Percentiles rank a stretch among this genome's conserved stretches.
Evolutionary conservation across 2,329 filamentous ascomycete species (phyloP).

Genomic region (Hypoxylon sp.): DNA sequence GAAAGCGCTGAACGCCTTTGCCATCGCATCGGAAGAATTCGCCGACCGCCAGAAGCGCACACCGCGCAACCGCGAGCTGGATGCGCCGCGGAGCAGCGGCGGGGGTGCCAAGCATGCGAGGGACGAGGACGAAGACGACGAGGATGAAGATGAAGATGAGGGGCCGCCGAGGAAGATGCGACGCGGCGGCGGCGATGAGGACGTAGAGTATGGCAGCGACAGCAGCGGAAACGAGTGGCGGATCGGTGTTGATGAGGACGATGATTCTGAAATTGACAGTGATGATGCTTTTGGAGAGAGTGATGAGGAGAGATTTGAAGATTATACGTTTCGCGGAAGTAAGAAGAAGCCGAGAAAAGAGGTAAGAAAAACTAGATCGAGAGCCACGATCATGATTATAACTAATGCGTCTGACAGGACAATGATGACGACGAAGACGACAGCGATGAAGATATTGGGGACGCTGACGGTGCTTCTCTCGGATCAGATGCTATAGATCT

Average conservation of each 20-base stretch:
- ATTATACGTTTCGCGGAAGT: conserved; percentile 72
- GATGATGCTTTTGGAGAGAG: conserved; percentile 90
- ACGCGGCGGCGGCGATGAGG: conserved; percentile 63
- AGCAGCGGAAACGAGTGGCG: conserved; percentile 90
- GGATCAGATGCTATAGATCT: conserved; percentile 73
- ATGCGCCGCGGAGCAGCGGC: conserved; percentile 57
- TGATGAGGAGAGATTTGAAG: conserved; percentile 87
- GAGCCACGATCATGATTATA: neutral
- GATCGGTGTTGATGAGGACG: conserved; percentile 75
- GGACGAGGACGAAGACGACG: conserved; percentile 63
- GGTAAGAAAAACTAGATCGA: conserved; percentile 61
- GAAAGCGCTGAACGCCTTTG: conserved; percentile 70
- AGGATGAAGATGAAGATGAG: conserved; percentile 72
- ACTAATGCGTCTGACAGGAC: conserved; percentile 52
- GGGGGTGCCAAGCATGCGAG: conserved; percentile 59
- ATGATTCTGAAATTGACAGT: conserved; percentile 76
- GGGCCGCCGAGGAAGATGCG: conserved; percentile 63
- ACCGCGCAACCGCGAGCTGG: conserved; percentile 66
- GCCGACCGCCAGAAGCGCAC: conserved; percentile 64
- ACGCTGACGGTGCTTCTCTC: conserved; percentile 71
- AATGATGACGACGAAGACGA: conserved; percentile 74
- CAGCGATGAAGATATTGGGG: conserved; percentile 65
- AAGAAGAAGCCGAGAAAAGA: conserved; percentile 54
- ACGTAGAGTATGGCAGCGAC: conserved; percentile 82
- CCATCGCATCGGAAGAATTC: conserved; percentile 69